Evolutionary conservation across 2,329 filamentous ascomycete species (phyloP).

Genomic region (Neopestalotiopsis sp.): DNA sequence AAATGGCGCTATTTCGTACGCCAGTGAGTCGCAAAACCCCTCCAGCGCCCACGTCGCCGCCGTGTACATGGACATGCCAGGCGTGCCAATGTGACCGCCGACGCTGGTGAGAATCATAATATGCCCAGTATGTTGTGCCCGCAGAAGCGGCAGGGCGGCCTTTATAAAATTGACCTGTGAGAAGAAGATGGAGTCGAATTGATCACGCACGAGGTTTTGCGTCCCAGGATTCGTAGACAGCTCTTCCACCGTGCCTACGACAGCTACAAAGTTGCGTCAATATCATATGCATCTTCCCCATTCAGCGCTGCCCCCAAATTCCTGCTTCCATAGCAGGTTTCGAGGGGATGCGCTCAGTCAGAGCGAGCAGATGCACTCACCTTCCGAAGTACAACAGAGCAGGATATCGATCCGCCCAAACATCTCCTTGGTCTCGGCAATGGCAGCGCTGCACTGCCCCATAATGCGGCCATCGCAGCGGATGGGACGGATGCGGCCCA

Average conservation of each 20-base stretch:
- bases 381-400: conserved; percentile 87
- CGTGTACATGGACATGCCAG: conserved; percentile 88
- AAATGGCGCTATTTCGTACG: conserved; percentile 96
- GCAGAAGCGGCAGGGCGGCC: conserved; percentile 79
- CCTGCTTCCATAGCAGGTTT: neutral
- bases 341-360: conserved; percentile 4
- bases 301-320: neutral
- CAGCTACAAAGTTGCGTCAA: conserved; percentile 54
- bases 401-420: conserved; percentile 91
- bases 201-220: conserved; percentile 80
- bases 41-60: conserved; percentile 94
- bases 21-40: conserved; percentile 92
- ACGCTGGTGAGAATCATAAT: conserved; percentile 89
- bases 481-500: conserved; percentile 73
- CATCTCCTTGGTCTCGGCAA: conserved; percentile 82
- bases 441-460: conserved; percentile 79
- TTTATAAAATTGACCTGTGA: conserved; percentile 96
- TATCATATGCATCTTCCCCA: conserved; percentile 11
- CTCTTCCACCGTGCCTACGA: conserved; percentile 92
- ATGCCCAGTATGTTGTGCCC: conserved; percentile 82
- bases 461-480: conserved; percentile 66
- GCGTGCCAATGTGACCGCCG: conserved; percentile 90
- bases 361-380: conserved; percentile 45
- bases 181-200: conserved; percentile 96
- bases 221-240: conserved; percentile 75